These are phyloP conservation scores for Laburnicola sp. DNA, from an alignment of 2,329 filamentous ascomycete species.

Conservation along the genomic window DNA sequence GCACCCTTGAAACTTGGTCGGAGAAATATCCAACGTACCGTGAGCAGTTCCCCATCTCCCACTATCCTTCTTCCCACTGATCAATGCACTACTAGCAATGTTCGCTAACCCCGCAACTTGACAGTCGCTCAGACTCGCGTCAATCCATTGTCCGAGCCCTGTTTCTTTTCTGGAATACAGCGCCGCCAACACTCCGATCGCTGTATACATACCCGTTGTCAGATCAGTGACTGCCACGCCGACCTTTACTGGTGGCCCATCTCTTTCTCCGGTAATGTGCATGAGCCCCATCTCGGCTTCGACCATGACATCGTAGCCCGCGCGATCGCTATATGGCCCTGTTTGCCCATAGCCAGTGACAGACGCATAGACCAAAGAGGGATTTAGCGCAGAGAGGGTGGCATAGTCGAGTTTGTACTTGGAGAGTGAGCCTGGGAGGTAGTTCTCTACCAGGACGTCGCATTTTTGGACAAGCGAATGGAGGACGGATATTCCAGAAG, in stretches of 20 bases:
- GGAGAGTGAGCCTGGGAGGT: constrained; percentile 81
- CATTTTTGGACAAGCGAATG: constrained; percentile 80
- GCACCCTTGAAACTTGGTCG: background rate
- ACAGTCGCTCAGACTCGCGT: constrained; percentile 87
- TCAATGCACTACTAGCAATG: constrained; percentile 85
- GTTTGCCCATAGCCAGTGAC: constrained; percentile 97
- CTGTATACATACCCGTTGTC: constrained; percentile 91
- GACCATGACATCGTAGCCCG: constrained; percentile 99
- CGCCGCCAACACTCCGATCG: constrained; percentile 91
- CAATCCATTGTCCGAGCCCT: constrained; percentile 85
- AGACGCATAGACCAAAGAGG: constrained; percentile 85
- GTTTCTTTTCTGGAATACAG: constrained; percentile 74
- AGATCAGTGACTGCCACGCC: constrained; percentile 97
- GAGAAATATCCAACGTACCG: constrained; percentile 57
- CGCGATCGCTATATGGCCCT: constrained; percentile 80
- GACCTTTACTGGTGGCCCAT: constrained; percentile 91
- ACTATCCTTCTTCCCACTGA: constrained; percentile 82
- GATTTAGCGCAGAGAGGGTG: constrained; percentile 77
- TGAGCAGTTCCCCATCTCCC: constrained; percentile 96
- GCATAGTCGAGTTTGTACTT: constrained; percentile 91
- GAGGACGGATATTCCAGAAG: constrained; percentile 78
- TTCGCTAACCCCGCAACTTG: constrained; percentile 91
- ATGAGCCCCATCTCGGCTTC: constrained; percentile 97
- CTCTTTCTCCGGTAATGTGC: constrained; percentile 91
- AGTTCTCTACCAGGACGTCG: constrained; percentile 95